Evolutionary conservation across 306 rosid genomes (phyloP), one percentile per base, ranked within the genome.

Genomic region (Prunus mume): DNA sequence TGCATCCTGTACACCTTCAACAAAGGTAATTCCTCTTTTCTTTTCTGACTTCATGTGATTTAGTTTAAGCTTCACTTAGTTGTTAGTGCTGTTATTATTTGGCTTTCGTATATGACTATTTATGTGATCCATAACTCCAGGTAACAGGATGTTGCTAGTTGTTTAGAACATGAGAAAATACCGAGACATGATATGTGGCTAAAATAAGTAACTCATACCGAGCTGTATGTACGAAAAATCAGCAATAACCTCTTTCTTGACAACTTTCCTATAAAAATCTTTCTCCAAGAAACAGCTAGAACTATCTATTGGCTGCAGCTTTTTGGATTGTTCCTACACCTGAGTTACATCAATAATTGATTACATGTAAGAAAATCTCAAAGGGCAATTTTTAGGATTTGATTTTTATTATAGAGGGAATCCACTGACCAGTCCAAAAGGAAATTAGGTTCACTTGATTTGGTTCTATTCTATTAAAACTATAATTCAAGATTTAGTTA

Each of bases 1-100:
- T 43, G 82, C 85, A 71, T 78, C 88, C 46, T 95, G 99, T 74
- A 68, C 82, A 74, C 91, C 91, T 70, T 81, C 90, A 78, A 32
- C 69, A 18, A 62, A 85, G 97, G 98, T 78, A 88, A 86, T 91
- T 87, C 47, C 61, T 19, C 50, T 17, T 69, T 63, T 62, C 12
- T 30, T 15, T 24, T 28, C 18, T 47, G 4, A 54, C 41, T 63
- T 65, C 30, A 32, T 25, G 25, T 52, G 12, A 17, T 60, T 49
- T 28, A 27, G 10, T 46, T n/a, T 58, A 27, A 18, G 55, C 38
- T 72, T 72, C 34, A 32, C 43, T 60, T 34, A 56, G 4, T 74
- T 2, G 17, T n/a, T 52, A 45, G 22, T 54, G 6, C 18, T 60
- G 38, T 5, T 25, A 11, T 60, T 11, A 56, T 56, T 47, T 56